Evolutionary conservation across 805 yeast species (phyloP), one percentile per base, ranked within the genome.

Genomic region (Candida arabinofermentans): DNA sequence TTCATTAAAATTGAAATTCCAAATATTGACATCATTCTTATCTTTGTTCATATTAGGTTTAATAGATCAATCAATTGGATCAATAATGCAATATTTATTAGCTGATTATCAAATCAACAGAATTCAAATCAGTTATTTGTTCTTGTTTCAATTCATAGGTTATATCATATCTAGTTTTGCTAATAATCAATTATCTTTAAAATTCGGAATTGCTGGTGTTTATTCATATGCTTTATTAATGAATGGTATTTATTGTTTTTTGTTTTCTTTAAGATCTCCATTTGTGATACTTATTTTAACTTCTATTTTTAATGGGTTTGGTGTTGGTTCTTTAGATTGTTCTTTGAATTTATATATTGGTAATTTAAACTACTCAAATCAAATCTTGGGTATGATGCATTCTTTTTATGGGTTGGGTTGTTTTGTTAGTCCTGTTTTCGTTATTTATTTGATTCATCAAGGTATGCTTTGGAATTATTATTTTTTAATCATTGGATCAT

Each of bases 51-150:
- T 77, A 1, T 58, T 75, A 44, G 88, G 88, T 0, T 53, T 81
- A 23, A 67, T 72, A 5, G 87, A 82, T 49, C 83, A 81, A 54
- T 67, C 83, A 0, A 57, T 79, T 14, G 87, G 87, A 0, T 71
- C 85, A 0, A 54, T 81, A 30, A 64, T 82, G 45, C 83, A 84
- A 2, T 62, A 70, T 29, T 47, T 80, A 13, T 71, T 77, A 40
- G 57, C 53, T 4, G 60, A 74, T 37, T 81, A 79, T 54, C 24
- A 61, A 2, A 66, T 79, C 5, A 63, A 72, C 46, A 76, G 82
- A 48, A 58, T 74, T 1, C 62, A 65, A 26, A 61, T 75, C 2
- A 72, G 83, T 3, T 53, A 69, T 27, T 54, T 81, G 3, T 81
- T 79, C 49, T 56, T 80, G 17, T 67, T 75, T 10, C 72, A 74